phyloP scores from a whole-genome alignment of 371 early-diverging fungal species.

The Parasitella parasitica region DNA sequence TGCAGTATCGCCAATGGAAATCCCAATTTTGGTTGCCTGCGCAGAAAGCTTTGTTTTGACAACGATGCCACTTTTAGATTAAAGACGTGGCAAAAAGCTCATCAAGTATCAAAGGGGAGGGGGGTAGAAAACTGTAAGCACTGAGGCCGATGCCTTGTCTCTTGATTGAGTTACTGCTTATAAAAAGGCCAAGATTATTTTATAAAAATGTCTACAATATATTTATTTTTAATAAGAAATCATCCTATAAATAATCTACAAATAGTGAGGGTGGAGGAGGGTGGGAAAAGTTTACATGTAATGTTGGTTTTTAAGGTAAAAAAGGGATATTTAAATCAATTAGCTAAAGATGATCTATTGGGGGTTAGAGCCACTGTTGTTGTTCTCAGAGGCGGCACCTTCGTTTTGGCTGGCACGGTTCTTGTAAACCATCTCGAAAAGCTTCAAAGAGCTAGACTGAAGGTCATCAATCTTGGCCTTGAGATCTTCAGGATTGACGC shows the following conservation, averaged over 20 bases:
- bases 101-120: too few species aligned
- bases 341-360: constrained; percentile 17
- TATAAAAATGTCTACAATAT: constrained; percentile 19
- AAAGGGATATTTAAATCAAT: constrained; percentile 12
- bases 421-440: constrained; percentile 98
- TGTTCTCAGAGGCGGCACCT: not conserved
- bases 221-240: constrained; percentile 16
- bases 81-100: too few species aligned
- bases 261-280: not conserved
- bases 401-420: constrained; percentile 48
- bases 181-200: not conserved
- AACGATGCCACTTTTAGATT: too few species aligned
- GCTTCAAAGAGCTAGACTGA: constrained; percentile 86
- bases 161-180: not conserved
- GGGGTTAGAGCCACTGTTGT: constrained; percentile 21
- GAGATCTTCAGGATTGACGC: constrained; percentile 66
- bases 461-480: constrained; percentile 79
- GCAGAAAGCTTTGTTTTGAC: too few species aligned
- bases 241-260: constrained; percentile 28
- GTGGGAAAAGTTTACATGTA: constrained; percentile 1
- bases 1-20: too few species aligned
- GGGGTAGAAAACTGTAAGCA: too few species aligned
- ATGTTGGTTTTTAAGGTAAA: not conserved
- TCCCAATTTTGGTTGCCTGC: too few species aligned
- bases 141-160: too few species aligned